These are phyloP conservation scores for Suillus occidentalis DNA, from an alignment of 768 basidiomycete genomes.

Conservation along the genomic window DNA sequence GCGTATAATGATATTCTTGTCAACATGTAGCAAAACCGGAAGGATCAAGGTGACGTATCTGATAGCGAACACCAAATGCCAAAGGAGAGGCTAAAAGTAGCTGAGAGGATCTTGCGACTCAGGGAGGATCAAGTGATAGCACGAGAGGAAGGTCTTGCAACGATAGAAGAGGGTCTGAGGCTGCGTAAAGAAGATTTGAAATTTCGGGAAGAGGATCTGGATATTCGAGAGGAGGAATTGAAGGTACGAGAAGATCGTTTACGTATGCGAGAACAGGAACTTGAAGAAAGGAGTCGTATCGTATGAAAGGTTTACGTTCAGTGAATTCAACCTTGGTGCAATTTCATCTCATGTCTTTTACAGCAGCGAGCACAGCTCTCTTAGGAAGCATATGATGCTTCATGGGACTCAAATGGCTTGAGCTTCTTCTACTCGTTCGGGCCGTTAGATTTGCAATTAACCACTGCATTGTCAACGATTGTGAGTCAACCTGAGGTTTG, in stretches of 20 bases:
- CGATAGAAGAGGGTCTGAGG: constrained; percentile 2
- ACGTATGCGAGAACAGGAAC: background rate
- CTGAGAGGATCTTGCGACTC: background rate
- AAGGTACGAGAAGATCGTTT: constrained; percentile 4
- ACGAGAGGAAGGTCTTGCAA: constrained; percentile 1
- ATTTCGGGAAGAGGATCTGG: constrained; percentile 3
- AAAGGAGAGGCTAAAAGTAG: constrained; percentile 1
- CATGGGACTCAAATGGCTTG: background rate
- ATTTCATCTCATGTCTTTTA: background rate
- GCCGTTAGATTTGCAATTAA: background rate
- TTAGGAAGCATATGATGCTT: background rate
- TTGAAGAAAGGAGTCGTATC: background rate
- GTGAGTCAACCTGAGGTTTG: background rate
- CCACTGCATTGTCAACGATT: background rate
- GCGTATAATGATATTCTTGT: background rate
- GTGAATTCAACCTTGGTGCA: background rate
- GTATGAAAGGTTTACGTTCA: background rate
- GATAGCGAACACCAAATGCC: background rate
- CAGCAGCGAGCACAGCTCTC: background rate
- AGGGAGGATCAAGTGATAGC: background rate
- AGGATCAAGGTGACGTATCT: background rate
- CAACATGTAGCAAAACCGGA: background rate
- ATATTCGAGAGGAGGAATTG: constrained; percentile 1
- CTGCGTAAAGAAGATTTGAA: constrained; percentile 4
- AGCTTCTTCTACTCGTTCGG: background rate